Conservation (phyloP, 2,329 filamentous ascomycete species). For the Aureobasidium namibiae region DNA sequence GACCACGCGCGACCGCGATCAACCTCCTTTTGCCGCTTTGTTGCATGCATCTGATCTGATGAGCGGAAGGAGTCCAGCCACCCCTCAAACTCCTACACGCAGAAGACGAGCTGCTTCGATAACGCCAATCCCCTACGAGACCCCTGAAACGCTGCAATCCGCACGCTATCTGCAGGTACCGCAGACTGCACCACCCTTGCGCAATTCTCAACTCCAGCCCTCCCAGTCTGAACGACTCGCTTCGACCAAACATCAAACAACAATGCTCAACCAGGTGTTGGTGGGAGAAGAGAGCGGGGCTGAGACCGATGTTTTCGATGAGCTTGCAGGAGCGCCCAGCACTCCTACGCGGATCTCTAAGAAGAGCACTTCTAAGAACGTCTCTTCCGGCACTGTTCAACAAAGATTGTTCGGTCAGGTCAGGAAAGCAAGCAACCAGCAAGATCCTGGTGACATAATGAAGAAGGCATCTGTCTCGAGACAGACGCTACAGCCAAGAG, state of each 20-base stretch:
- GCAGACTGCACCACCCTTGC: conserved; percentile 13
- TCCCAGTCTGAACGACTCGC: not conserved
- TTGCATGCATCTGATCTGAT: conserved; percentile 67
- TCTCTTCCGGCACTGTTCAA: not conserved
- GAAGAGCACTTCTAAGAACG: not conserved
- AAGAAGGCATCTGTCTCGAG: not conserved
- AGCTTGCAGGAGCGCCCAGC: conserved; percentile 11
- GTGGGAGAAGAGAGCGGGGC: conserved; percentile 47
- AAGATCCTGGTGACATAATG: not conserved
- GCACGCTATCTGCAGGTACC: conserved; percentile 13
- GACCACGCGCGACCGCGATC: conserved; percentile 32
- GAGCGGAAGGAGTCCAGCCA: conserved; percentile 55
- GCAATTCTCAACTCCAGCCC: not conserved
- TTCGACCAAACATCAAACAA: not conserved
- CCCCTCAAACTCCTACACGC: conserved; percentile 53
- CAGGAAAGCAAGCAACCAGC: not conserved
- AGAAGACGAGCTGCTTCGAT: conserved; percentile 30
- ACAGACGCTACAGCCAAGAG: not conserved
- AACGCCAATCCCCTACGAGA: conserved; percentile 20
- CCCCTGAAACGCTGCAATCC: conserved; percentile 29
- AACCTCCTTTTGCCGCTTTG: conserved; percentile 59
- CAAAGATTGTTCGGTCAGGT: not conserved
- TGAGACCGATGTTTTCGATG: conserved; percentile 54
- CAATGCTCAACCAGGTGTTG: not conserved
- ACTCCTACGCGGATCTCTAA: conserved; percentile 6